phyloP scores from a whole-genome alignment of 2,329 filamentous ascomycete species.

The Diaporthe aspalathi region DNA sequence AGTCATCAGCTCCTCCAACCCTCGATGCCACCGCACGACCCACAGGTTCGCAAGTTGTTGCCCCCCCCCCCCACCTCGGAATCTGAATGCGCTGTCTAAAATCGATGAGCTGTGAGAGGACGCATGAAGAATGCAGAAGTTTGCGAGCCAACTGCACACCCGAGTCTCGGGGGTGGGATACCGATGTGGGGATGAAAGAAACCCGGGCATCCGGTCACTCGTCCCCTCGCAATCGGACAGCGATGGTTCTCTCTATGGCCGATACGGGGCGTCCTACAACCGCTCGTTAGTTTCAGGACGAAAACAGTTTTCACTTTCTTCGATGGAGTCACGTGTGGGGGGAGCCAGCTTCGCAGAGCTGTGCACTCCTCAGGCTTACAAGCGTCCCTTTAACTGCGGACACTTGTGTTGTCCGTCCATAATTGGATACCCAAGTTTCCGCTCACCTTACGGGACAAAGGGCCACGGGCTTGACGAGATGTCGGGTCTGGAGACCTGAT shows the following conservation, averaged over 20 bases:
- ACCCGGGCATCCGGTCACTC: too few relatives aligned
- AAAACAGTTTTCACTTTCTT: too few relatives aligned
- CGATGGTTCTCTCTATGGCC: neutral
- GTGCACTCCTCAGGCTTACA: neutral
- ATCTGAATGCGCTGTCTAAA: neutral
- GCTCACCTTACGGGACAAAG: neutral
- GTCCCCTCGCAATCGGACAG: neutral
- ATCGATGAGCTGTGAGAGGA: neutral
- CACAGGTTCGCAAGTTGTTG: conserved; percentile 10
- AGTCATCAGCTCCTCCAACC: neutral
- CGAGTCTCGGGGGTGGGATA: too few relatives aligned
- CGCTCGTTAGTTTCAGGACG: conserved; percentile 1
- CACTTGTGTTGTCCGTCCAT: neutral
- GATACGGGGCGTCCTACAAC: neutral
- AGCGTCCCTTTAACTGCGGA: too few relatives aligned
- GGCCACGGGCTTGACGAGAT: neutral
- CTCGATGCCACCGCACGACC: neutral
- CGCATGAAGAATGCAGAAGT: neutral
- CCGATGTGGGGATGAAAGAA: too few relatives aligned
- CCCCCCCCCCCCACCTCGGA: neutral
- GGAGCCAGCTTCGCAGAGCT: neutral
- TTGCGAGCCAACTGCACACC: neutral
- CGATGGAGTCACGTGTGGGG: neutral
- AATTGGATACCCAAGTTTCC: neutral
- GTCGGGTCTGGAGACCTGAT: neutral